Percentiles rank a stretch among this genome's conserved stretches.
phyloP scores from a whole-genome alignment of 192 early-diverging fungal species.

The Umbelopsis ramanniana region DNA sequence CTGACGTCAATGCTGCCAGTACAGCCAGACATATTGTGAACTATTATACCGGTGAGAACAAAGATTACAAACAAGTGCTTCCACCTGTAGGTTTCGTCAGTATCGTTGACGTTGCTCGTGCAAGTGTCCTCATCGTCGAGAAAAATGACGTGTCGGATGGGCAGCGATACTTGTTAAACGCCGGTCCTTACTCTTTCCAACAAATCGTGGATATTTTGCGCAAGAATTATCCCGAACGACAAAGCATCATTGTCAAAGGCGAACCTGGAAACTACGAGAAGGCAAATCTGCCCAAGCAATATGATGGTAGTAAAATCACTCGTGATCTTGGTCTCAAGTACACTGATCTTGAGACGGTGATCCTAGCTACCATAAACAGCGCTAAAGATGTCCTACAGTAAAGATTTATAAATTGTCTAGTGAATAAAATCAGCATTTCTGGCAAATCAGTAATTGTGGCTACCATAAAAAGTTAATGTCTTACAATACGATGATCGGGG shows the following conservation, averaged over 20 bases:
- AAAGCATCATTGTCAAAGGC: not conserved
- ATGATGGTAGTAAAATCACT: not conserved
- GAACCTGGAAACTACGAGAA: not conserved
- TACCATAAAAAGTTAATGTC: too few species aligned
- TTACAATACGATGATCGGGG: too few species aligned
- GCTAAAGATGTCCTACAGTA: not conserved
- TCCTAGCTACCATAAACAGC: not conserved
- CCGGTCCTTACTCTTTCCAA: not conserved
- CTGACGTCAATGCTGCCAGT: too few species aligned
- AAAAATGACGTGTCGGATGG: conserved; percentile 5
- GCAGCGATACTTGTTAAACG: not conserved
- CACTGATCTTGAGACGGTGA: not conserved
- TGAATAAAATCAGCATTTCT: too few species aligned
- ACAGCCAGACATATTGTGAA: not conserved
- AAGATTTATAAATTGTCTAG: too few species aligned
- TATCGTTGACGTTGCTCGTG: not conserved
- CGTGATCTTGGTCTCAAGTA: not conserved
- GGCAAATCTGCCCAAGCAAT: not conserved
- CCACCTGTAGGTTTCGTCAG: not conserved
- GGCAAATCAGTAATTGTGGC: too few species aligned
- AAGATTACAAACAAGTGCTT: not conserved
- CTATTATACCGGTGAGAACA: not conserved
- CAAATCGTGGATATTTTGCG: not conserved
- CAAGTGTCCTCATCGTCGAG: not conserved
- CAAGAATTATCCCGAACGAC: not conserved